These are phyloP conservation scores for Fusarium cyanostomum DNA, from an alignment of 2,329 filamentous ascomycete genomes.

Conservation along the genomic window DNA sequence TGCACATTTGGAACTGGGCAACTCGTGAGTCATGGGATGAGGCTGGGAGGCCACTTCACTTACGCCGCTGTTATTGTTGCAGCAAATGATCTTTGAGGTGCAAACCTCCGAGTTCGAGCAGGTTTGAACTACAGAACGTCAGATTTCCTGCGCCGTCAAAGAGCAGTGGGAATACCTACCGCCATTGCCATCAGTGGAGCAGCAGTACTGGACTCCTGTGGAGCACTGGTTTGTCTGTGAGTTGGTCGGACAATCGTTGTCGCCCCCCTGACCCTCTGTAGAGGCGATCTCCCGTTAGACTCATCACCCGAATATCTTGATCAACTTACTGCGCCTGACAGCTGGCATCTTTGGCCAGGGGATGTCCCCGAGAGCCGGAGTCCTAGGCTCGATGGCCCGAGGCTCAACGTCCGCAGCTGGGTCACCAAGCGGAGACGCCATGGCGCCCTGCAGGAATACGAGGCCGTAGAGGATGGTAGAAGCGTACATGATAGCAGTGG, in stretches of 20 bases:
- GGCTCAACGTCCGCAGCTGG: not conserved
- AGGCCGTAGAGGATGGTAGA: conserved; percentile 16
- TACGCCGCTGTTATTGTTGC: conserved; percentile 41
- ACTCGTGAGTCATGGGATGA: not conserved
- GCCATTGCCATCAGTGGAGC: conserved; percentile 20
- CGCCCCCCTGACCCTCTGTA: not conserved
- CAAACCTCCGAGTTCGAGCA: conserved; percentile 32
- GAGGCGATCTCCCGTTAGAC: not conserved
- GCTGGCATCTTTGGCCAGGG: conserved; percentile 17
- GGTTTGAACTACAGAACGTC: conserved; percentile 3
- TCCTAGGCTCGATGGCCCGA: conserved; percentile 15
- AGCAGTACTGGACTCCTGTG: conserved; percentile 30
- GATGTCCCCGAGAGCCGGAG: conserved; percentile 11
- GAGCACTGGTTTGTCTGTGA: conserved; percentile 21
- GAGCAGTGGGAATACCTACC: not conserved
- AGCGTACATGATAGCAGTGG: conserved; percentile 19
- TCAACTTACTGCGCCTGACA: not conserved
- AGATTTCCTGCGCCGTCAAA: not conserved
- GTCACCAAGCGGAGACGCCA: conserved; percentile 15
- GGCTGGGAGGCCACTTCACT: not conserved
- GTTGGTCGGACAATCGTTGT: not conserved
- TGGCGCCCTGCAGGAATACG: conserved; percentile 10
- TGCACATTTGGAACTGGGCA: conserved; percentile 37
- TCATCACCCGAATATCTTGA: not conserved
- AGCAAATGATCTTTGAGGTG: conserved; percentile 33